Evolutionary conservation across 495 filamentous ascomycete genomes (phyloP).

Genomic region (Penicillium parvum): DNA sequence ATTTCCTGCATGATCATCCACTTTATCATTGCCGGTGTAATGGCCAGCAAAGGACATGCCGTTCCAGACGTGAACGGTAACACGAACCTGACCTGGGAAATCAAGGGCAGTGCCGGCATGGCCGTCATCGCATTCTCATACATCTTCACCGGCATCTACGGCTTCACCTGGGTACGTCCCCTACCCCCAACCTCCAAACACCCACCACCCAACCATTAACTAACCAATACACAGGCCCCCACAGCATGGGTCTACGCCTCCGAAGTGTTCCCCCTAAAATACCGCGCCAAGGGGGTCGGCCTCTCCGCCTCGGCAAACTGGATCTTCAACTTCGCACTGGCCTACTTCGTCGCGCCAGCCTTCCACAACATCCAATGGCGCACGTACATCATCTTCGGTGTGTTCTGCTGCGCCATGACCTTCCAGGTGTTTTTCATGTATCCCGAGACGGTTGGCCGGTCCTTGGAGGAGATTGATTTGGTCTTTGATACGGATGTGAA

Average conservation of each 20-base stretch:
- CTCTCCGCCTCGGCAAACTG: conserved; percentile 66
- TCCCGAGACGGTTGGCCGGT: conserved; percentile 67
- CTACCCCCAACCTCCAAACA: background rate
- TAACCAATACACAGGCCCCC: conserved; percentile 47
- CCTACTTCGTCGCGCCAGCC: conserved; percentile 64
- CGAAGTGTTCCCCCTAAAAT: conserved; percentile 72
- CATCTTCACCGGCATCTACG: conserved; percentile 72
- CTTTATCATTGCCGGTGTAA: conserved; percentile 56
- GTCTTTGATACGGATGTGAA: conserved; percentile 32
- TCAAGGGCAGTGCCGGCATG: conserved; percentile 58
- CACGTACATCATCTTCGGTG: conserved; percentile 70
- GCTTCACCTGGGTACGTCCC: conserved; percentile 52
- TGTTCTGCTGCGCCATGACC: conserved; percentile 59
- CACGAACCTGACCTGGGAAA: conserved; percentile 59
- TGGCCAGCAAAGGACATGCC: conserved; percentile 46
- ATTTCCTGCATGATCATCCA: conserved; percentile 62
- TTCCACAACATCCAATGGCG: conserved; percentile 72
- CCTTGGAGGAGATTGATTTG: conserved; percentile 63
- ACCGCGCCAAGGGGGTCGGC: conserved; percentile 66
- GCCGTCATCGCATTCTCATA: conserved; percentile 75
- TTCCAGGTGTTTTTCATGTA: conserved; percentile 64
- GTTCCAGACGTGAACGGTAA: conserved; percentile 61
- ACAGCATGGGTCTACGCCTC: conserved; percentile 72
- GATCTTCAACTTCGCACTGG: conserved; percentile 73
- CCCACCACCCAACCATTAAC: background rate